Percentiles rank a stretch among this genome's conserved stretches.
Evolutionary conservation across 2,329 filamentous ascomycete species (phyloP).

Genomic region (Metarhizium guizhouense): DNA sequence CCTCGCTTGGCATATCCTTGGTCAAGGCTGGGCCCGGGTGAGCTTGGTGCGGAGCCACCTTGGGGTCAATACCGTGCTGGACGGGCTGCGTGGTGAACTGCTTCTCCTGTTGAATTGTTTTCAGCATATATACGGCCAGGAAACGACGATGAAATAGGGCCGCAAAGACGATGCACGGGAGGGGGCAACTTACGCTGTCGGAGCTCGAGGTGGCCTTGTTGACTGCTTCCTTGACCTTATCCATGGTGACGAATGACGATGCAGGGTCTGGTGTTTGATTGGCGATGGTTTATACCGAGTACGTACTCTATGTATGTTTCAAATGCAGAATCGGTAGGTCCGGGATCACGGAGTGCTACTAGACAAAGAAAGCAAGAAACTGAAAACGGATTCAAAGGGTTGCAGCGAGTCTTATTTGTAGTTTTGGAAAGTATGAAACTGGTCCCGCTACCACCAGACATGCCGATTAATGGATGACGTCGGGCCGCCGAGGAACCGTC

Average conservation of each 20-base stretch:
- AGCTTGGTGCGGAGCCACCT: slow-evolving; percentile 43
- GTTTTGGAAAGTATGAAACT: background rate
- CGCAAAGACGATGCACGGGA: background rate
- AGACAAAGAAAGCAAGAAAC: background rate
- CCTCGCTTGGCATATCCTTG: slow-evolving; percentile 42
- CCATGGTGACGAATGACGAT: background rate
- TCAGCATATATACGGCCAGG: background rate
- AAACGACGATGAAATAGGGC: background rate
- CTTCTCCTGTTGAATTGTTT: slow-evolving; percentile 30
- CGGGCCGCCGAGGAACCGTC: background rate
- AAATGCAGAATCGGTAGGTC: no score
- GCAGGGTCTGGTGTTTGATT: background rate
- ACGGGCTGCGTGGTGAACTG: slow-evolving; percentile 37
- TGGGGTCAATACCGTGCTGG: slow-evolving; percentile 32
- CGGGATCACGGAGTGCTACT: no score
- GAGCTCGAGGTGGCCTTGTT: background rate
- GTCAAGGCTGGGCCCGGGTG: slow-evolving; percentile 50
- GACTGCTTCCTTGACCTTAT: background rate
- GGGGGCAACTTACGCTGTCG: background rate
- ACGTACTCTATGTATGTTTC: background rate
- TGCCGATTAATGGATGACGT: slow-evolving; percentile 6
- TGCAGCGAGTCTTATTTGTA: background rate
- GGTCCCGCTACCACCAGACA: background rate
- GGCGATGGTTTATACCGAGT: background rate
- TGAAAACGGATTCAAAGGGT: background rate